Conservation (phyloP, 2,329 filamentous ascomycete species). For the Hypoxylon sp. region DNA sequence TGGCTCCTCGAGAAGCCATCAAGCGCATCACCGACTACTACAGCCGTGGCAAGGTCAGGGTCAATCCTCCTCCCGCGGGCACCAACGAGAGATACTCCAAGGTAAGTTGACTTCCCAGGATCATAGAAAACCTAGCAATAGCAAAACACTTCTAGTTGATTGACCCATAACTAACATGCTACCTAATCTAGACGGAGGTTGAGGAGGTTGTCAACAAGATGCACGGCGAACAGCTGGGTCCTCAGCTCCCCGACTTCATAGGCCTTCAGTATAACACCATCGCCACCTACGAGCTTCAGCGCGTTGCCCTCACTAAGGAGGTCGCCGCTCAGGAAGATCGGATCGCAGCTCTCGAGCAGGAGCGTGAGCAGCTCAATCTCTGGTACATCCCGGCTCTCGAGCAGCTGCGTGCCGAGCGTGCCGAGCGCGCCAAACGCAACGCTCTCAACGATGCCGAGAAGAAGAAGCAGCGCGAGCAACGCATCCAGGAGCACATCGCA, state of each 20-base stretch:
- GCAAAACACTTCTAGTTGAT: background rate
- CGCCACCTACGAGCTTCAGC: conserved; percentile 13
- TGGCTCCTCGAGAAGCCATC: conserved; percentile 52
- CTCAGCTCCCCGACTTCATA: conserved; percentile 26
- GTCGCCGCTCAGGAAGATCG: conserved; percentile 24
- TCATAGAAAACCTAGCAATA: background rate
- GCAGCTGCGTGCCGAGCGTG: conserved; percentile 3
- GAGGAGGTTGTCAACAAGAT: conserved; percentile 13
- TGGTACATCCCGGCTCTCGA: conserved; percentile 26
- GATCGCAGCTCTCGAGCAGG: conserved; percentile 28
- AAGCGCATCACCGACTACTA: conserved; percentile 45
- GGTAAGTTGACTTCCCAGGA: conserved; percentile 39
- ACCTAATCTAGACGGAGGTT: conserved; percentile 42
- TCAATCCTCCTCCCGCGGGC: conserved; percentile 8
- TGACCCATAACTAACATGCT: conserved; percentile 13
- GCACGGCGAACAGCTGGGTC: conserved; percentile 4
- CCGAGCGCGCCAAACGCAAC: background rate
- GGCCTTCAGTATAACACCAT: conserved; percentile 30
- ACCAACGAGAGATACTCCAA: conserved; percentile 40
- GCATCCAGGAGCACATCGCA: conserved; percentile 36
- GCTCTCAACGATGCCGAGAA: background rate
- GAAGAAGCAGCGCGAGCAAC: conserved; percentile 13
- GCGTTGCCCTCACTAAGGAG: conserved; percentile 13
- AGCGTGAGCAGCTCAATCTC: conserved; percentile 23
- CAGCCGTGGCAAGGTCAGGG: conserved; percentile 7